Evolutionary conservation across 176 grass and related monocot species (phyloP).

Genomic region (Hyparrhenia diplandra): DNA sequence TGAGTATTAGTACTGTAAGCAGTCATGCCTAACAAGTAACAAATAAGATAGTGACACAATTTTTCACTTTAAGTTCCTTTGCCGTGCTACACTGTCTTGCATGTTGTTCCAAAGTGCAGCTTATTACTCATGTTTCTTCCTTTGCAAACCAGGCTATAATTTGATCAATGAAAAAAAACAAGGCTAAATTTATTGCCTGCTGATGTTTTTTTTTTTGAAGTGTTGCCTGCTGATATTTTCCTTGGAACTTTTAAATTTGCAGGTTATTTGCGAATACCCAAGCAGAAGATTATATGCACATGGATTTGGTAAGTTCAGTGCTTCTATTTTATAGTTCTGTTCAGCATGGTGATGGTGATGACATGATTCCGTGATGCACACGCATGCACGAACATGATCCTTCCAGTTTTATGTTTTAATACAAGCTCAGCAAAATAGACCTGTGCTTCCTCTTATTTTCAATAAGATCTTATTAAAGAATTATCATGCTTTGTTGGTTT

Average conservation of each 20-base stretch:
- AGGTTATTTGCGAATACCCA: slow-evolving; percentile 64
- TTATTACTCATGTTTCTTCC: slow-evolving; percentile 3
- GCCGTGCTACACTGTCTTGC: background rate
- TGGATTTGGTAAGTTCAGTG: slow-evolving; percentile 56
- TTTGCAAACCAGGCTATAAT: background rate
- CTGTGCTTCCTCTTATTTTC: background rate
- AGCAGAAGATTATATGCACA: slow-evolving; percentile 54
- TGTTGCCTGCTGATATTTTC: no score
- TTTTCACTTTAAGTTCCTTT: background rate
- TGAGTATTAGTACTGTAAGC: no score
- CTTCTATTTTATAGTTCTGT: background rate
- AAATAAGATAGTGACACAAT: background rate
- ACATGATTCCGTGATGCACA: background rate
- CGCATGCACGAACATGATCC: background rate
- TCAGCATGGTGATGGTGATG: no score
- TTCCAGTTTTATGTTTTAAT: slow-evolving; percentile 10
- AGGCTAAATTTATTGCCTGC: background rate
- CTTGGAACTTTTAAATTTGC: slow-evolving; percentile 25
- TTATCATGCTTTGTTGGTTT: background rate
- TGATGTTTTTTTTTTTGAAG: no score
- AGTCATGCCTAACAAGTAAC: background rate
- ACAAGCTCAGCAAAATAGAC: background rate
- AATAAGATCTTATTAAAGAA: background rate
- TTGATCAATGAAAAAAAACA: background rate
- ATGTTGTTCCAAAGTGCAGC: background rate